Evolutionary conservation across 169 alveolate species (phyloP).

Genomic region (Babesia divergens): DNA sequence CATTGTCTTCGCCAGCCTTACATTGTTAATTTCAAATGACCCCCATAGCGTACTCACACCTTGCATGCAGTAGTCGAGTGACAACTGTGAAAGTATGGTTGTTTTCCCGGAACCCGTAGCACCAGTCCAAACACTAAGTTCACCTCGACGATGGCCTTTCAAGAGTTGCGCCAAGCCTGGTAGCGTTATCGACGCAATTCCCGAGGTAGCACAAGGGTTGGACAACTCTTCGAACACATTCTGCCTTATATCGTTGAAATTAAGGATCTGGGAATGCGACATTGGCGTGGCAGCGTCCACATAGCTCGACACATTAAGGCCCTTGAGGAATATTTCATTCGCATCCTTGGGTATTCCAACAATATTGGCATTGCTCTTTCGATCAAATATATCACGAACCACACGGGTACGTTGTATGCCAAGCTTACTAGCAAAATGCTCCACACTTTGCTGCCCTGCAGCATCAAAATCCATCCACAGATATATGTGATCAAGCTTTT

Average conservation of each 20-base stretch:
- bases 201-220: constrained; percentile 75
- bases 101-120: constrained; percentile 97
- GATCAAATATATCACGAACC: constrained; percentile 70
- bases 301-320: constrained; percentile 63
- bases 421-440: constrained; percentile 87
- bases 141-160: constrained; percentile 92
- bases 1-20: constrained; percentile 86
- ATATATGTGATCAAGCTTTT: constrained; percentile 83
- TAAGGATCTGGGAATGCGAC: constrained; percentile 84
- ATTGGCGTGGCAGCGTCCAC: constrained; percentile 74
- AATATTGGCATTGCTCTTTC: constrained; percentile 1
- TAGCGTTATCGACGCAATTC: constrained; percentile 71
- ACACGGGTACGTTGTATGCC: constrained; percentile 87
- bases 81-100: constrained; percentile 88
- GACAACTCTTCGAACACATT: constrained; percentile 74
- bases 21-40: constrained; percentile 91
- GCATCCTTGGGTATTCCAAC: constrained; percentile 84
- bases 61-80: constrained; percentile 88
- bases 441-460: constrained; percentile 89
- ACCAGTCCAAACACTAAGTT: constrained; percentile 92
- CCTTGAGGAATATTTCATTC: constrained; percentile 84
- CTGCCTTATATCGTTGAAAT: constrained; percentile 82
- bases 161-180: constrained; percentile 76
- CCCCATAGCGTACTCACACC: constrained; percentile 96
- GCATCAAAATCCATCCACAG: constrained; percentile 93